Base-by-base conservation (phyloP, 306 rosid species). In the Betula pendula region DNA sequence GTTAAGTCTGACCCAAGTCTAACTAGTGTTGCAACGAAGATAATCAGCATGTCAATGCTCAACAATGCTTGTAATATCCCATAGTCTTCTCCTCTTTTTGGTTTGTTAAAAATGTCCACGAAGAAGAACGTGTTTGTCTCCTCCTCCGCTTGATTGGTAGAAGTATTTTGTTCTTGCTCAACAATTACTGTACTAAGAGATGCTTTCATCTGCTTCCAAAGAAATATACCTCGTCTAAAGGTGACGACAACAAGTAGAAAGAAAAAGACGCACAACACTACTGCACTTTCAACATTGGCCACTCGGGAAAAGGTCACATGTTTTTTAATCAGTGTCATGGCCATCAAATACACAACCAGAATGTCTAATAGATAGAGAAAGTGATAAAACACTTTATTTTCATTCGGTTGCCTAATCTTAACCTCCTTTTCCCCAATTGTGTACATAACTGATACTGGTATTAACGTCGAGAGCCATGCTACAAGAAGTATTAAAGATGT, bases 81-180 rank as follows among this genome's bases (percentile, higher is more conserved):
- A 75, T 85, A 73, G 35, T 88, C 91, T 58, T 88, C 82, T 2
- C 89, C 91, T 49, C 89, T 82, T 17, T 15, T 8, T 9, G 82
- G 87, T 47, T 72, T 71, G 19, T 72, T 22, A 29, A 25, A 83
- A 2, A 72, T 70, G 45, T 65, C 52, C 0, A 44, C 48, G 29
- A 76, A 81, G n/a, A 77, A 84, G 0, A 78, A 33, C 7, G 8
- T 27, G 45, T 17, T 7, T n/a, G 48, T 8, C 11, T 58, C 42
- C 45, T 8, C 42, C 29, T 49, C 33, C 33, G 1, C 33, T 29
- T 29, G 33, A 29, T 29, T 20, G 20, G 17, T 19, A 31, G 27
- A 50, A 8, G 48, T 11, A 10, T 45, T 56, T 31, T 2, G 56
- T 11, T 45, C 15, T 45, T 45, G 24, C 20, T 73, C 56, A 4